Conservation (phyloP, 2,329 filamentous ascomycete genomes). For the Shiraia bambusicola region DNA sequence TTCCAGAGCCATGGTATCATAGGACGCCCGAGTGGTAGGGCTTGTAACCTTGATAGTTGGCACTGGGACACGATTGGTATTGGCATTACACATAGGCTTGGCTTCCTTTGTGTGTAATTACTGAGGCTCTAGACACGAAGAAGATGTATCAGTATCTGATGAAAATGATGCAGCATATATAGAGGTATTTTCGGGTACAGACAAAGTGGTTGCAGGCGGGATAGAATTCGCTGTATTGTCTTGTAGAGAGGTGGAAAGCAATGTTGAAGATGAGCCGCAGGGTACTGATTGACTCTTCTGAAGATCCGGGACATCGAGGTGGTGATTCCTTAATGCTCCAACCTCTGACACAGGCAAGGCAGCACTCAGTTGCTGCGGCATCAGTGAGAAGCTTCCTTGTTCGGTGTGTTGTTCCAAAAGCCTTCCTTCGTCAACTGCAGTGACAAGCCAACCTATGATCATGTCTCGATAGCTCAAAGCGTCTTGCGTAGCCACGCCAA, state of each 20-base stretch:
- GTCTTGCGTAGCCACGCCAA: conserved; percentile 27
- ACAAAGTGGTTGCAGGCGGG: conserved; percentile 1
- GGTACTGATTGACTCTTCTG: background rate
- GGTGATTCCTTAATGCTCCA: conserved; percentile 1
- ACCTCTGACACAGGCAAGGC: background rate
- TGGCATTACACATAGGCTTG: too few relatives aligned
- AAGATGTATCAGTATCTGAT: conserved; percentile 3
- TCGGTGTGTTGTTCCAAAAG: conserved; percentile 23
- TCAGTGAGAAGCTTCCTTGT: conserved; percentile 5
- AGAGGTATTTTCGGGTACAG: background rate
- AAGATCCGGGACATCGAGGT: conserved; percentile 2
- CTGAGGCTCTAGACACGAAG: conserved; percentile 2
- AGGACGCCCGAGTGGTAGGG: background rate
- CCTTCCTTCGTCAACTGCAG: conserved; percentile 34
- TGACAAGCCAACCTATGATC: conserved; percentile 35
- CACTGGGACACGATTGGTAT: too few relatives aligned
- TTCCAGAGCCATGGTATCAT: background rate
- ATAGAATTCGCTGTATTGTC: conserved; percentile 1
- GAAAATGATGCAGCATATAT: conserved; percentile 1
- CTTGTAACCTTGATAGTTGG: background rate
- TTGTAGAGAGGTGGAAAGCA: background rate
- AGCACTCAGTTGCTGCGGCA: conserved; percentile 7
- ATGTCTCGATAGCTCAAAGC: conserved; percentile 27
- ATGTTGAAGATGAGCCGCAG: background rate
- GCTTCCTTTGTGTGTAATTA: background rate